A percentile compares a stretch with the other conserved stretches of the same genome.
Evolutionary conservation across 1,284 basidiomycete genomes (phyloP).

Genomic region (Cutaneotrichosporon sp.): DNA sequence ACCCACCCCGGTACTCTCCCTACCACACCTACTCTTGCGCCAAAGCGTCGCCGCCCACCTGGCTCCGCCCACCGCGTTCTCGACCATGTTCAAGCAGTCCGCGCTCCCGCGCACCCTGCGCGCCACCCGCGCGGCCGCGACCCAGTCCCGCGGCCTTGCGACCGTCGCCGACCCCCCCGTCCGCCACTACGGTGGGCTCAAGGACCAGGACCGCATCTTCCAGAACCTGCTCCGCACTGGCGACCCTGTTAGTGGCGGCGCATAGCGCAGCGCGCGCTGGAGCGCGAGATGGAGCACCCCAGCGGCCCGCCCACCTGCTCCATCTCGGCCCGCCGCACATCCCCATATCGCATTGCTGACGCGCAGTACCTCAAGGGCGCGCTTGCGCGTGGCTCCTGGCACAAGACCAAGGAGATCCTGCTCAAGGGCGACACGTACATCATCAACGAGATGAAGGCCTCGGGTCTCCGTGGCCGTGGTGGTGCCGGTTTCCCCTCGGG

Average conservation of each 20-base stretch:
- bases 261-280: neutral
- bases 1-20: neutral
- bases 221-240: conserved; percentile 3
- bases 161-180: conserved; percentile 76
- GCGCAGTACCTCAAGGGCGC: conserved; percentile 70
- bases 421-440: conserved; percentile 79
- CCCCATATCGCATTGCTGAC: neutral
- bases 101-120: conserved; percentile 14
- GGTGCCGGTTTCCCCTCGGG: conserved; percentile 98
- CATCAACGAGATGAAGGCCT: conserved; percentile 94
- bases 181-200: conserved; percentile 81
- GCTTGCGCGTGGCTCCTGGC: conserved; percentile 92
- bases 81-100: conserved; percentile 13
- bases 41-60: conserved; percentile 8
- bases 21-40: neutral
- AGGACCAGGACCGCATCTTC: conserved; percentile 80
- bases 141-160: conserved; percentile 57
- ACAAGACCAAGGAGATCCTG: conserved; percentile 93
- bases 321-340: neutral
- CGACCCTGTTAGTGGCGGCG: conserved; percentile 3
- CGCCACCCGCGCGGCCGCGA: conserved; percentile 4
- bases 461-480: conserved; percentile 91
- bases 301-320: neutral
- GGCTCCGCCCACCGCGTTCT: neutral
- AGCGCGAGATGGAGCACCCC: neutral